Percentiles rank a stretch among this genome's conserved stretches.
Evolutionary conservation across 495 filamentous ascomycete genomes (phyloP).

Genomic region (Achaetomiella virescens): DNA sequence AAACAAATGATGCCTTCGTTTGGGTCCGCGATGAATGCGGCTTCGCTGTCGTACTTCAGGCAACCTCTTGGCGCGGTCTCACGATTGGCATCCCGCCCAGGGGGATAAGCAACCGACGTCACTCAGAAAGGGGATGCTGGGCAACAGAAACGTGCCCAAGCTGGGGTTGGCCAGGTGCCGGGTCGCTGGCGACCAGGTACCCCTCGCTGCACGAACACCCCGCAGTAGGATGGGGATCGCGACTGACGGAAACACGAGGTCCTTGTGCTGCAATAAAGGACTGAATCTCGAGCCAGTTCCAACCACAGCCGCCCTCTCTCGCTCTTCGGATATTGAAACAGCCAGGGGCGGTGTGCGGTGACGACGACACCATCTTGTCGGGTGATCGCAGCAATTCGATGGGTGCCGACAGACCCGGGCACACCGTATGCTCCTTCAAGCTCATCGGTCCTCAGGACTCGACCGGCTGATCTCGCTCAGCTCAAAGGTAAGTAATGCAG

Average conservation of each 20-base stretch:
- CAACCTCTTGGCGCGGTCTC: slow-evolving; percentile 4
- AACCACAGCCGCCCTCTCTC: neutral
- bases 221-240: slow-evolving; percentile 9
- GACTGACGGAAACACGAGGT: neutral
- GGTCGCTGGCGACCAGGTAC: slow-evolving; percentile 3
- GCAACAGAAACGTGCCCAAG: slow-evolving; percentile 16
- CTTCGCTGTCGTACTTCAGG: slow-evolving; percentile 8
- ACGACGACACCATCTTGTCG: too few relatives aligned
- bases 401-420: too few relatives aligned
- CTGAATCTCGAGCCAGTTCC: too few relatives aligned
- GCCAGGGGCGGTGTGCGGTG: too few relatives aligned
- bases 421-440: too few relatives aligned
- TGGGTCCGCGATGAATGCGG: neutral
- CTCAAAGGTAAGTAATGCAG: slow-evolving; percentile 2
- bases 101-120: slow-evolving; percentile 20
- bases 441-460: too few relatives aligned
- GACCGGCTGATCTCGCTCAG: slow-evolving; percentile 1
- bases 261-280: neutral
- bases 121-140: slow-evolving; percentile 20
- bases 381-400: too few relatives aligned
- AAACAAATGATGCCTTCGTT: slow-evolving; percentile 5
- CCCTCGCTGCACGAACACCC: slow-evolving; percentile 18
- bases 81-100: slow-evolving; percentile 14
- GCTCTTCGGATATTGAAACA: neutral
- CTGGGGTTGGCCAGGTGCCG: neutral